Evolutionary conservation across 306 rosid genomes (phyloP), one percentile per base, ranked within the genome.

Genomic region (Quercus mongolica): DNA sequence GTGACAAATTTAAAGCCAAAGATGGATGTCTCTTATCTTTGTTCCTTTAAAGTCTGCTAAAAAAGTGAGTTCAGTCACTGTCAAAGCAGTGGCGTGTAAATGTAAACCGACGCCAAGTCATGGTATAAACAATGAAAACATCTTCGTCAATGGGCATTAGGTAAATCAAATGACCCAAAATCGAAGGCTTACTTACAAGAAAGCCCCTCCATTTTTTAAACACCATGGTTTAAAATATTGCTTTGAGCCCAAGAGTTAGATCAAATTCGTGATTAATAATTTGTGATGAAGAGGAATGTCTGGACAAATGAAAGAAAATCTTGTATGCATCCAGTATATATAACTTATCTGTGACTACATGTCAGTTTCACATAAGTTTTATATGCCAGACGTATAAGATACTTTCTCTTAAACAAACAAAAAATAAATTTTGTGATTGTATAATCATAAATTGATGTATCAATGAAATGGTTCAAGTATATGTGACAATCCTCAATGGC

Each of bases 241-340:
- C 30, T 3, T 9, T 21, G 12, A 23, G 12, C 65, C 65, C 23
- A 23, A 21, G 25, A 20, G 46, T 1, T 2, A 0, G 11, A 38
- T 38, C 11, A 7, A 8, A 59, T 59, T 59, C 1, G 13, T 59
- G 25, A 26, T 59, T 3, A 13, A 59, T 9, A 10, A 10, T 38
- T 38, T 38, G 46, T 0, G 26, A 8, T 2, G 1, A 4, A 30
- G 3, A 38, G 8, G 21, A 64, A 17, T 3, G 23, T 17, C 3
- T 8, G 3, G 13, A 1, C 4, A 38, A 7, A 38, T 7, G 3
- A 38, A 38, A 38, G 0, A 38, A 38, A 38, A 38, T 2, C 11
- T 38, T 38, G 11, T 7, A 7, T 7, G 7, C 0, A 0, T 7
- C 0, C 0, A 0, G 10, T 38, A 0, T 38, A 2, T 38, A 38